A percentile compares a stretch with the other conserved stretches of the same genome.
Evolutionary conservation across 108 stramenopile species (phyloP).

Genomic region (Pelagomonas calceolata): DNA sequence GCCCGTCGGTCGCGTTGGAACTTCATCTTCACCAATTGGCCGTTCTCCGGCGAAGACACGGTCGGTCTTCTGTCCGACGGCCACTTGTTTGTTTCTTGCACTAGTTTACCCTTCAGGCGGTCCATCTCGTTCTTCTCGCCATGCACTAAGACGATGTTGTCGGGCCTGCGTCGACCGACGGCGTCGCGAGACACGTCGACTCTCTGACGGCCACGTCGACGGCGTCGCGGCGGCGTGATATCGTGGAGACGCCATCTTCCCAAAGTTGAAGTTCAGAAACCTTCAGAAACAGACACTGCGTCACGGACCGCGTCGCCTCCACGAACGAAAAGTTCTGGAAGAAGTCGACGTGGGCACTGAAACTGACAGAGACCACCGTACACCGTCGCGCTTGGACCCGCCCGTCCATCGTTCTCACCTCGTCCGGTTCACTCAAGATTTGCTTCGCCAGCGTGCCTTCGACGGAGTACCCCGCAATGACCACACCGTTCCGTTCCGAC

Average conservation of each 20-base stretch:
- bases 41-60: conserved; percentile 14
- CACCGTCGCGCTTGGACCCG: conserved; percentile 76
- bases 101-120: conserved; percentile 65
- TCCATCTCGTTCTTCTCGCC: conserved; percentile 94
- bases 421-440: conserved; percentile 81
- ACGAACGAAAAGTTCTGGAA: conserved; percentile 87
- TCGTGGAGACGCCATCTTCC: no score
- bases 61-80: conserved; percentile 43
- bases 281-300: no score
- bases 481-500: conserved; percentile 85
- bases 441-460: conserved; percentile 96
- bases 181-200: no score
- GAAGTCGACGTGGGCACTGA: conserved; percentile 97
- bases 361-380: conserved; percentile 85
- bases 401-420: conserved; percentile 86
- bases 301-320: conserved; percentile 36
- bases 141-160: conserved; percentile 93
- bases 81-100: conserved; percentile 57
- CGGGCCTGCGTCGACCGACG: no score
- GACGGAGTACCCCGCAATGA: conserved; percentile 96
- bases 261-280: no score
- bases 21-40: conserved; percentile 4
- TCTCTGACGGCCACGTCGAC: no score
- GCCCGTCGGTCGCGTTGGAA: conserved; percentile 21
- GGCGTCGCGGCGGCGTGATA: no score